Evolutionary conservation across 176 grass and related monocot genomes (phyloP).

Genomic region (Zoysia japonica): DNA sequence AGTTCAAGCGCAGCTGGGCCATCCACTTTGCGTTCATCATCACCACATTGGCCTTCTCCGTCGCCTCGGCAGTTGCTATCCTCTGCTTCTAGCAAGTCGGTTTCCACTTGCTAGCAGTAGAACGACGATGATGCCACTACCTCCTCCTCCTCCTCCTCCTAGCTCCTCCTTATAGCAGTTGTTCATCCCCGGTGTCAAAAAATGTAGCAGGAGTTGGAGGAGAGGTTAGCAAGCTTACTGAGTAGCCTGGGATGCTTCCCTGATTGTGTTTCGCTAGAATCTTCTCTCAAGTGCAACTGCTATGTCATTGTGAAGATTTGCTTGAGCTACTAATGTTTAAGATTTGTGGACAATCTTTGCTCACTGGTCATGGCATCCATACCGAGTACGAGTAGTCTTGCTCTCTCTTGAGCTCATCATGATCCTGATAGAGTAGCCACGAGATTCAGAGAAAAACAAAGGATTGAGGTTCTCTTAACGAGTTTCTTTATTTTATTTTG

Average conservation of each 20-base stretch:
- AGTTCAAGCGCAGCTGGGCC: conserved; percentile 91
- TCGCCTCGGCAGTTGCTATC: conserved; percentile 62
- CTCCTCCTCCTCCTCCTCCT: too few species aligned
- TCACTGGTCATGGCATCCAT: not conserved
- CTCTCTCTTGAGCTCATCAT: conserved; percentile 30
- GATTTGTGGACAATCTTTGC: not conserved
- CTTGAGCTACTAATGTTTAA: not conserved
- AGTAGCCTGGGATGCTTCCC: too few species aligned
- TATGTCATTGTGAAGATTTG: not conserved
- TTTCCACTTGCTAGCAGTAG: too few species aligned
- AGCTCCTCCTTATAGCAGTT: too few species aligned
- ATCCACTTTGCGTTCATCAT: conserved; percentile 82
- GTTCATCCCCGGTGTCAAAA: too few species aligned
- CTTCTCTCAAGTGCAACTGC: too few species aligned
- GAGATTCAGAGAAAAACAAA: not conserved
- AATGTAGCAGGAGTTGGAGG: too few species aligned
- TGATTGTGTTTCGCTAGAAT: too few species aligned
- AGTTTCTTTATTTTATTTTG: conserved; percentile 4
- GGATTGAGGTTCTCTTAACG: not conserved
- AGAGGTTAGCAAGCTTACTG: too few species aligned
- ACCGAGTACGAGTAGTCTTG: not conserved
- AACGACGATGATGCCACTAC: too few species aligned
- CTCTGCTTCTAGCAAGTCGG: conserved; percentile 65
- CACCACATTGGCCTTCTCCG: conserved; percentile 83
- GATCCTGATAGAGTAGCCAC: not conserved